Base-by-base conservation (phyloP, 805 yeast genomes). In the Sugiyamaella smithiae region DNA sequence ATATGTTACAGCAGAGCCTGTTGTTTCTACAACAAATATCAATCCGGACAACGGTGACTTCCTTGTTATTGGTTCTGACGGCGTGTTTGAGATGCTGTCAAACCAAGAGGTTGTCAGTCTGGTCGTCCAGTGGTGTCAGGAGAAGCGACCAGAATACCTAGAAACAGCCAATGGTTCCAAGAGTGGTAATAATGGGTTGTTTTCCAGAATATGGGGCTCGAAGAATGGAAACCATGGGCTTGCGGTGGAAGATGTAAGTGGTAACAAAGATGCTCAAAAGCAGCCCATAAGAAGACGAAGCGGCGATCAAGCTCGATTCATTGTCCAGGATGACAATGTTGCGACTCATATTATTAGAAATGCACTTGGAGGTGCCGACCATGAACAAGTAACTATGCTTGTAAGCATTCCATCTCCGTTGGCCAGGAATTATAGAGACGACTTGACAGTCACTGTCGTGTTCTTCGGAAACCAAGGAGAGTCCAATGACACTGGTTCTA, bases 1-100 rank as follows among this genome's bases (percentile, higher is more conserved):
- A 0, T 93, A 93, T 65, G 97, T 93, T 31, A 93, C 99, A 1
- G 98, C 99, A 0, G 90, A 85, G 65, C 99, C 99, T 0, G 95
- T 85, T 24, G 75, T 90, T 22, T 85, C 96, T 2, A 82, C 96
- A 1, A 84, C 90, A 9, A 80, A 82, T 60, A 77, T 90, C 43
- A 75, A 76, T 44, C 84, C 89, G 0, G 72, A 75, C 17, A 80
- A 83, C 55, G 82, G 86, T 56, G 93, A 88, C 62, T 93, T 93
- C 60, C 69, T 93, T 64, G 96, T 93, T 26, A 73, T 93, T 78
- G 99, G 91, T 0, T 82, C 95, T 17, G 99, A 93, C 68, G 99
- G 99, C 0, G 72, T 93, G 45, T 93, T 84, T 67, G 99, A 93
- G 66, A 77, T 91, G 79, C 74, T 93, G 49, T 79, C 91, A 17